Conservation (phyloP, 441 rosid species). For the Breynia disticha region DNA sequence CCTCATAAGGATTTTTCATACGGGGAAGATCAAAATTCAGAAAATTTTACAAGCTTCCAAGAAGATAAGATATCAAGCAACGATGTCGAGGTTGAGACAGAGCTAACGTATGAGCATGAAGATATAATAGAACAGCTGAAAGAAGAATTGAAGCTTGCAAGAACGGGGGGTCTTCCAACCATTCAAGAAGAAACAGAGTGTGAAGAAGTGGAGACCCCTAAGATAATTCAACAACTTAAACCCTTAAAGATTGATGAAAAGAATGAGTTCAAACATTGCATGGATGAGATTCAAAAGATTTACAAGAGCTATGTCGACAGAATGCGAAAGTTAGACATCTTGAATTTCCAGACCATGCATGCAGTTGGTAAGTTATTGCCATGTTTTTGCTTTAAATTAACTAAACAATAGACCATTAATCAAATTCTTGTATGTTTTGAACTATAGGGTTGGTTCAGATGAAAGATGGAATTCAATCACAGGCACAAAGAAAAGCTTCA, state of each 20-base stretch:
- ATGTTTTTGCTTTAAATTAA: background rate
- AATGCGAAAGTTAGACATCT: conserved; percentile 63
- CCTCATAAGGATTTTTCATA: conserved; percentile 20
- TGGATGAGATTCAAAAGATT: conserved; percentile 50
- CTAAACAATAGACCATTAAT: background rate
- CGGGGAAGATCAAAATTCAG: too few species aligned
- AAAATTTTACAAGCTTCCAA: conserved; percentile 5
- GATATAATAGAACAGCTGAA: conserved; percentile 54
- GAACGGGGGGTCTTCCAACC: conserved; percentile 74
- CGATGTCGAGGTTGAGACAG: conserved; percentile 27
- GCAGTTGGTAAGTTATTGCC: conserved; percentile 41
- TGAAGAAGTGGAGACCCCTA: conserved; percentile 47
- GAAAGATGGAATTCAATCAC: conserved; percentile 23
- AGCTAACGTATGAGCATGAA: conserved; percentile 34
- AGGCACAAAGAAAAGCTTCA: conserved; percentile 13
- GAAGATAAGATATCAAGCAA: conserved; percentile 17
- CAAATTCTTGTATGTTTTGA: background rate
- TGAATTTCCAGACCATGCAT: conserved; percentile 69
- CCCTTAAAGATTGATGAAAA: conserved; percentile 46
- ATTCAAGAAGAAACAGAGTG: conserved; percentile 63
- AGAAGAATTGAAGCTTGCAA: conserved; percentile 43
- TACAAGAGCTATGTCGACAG: conserved; percentile 51
- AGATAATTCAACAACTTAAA: conserved; percentile 30
- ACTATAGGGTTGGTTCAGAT: conserved; percentile 46
- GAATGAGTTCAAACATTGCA: conserved; percentile 33